Evolutionary conservation across 1,284 basidiomycete genomes (phyloP).

Genomic region (Fistulina hepatica): DNA sequence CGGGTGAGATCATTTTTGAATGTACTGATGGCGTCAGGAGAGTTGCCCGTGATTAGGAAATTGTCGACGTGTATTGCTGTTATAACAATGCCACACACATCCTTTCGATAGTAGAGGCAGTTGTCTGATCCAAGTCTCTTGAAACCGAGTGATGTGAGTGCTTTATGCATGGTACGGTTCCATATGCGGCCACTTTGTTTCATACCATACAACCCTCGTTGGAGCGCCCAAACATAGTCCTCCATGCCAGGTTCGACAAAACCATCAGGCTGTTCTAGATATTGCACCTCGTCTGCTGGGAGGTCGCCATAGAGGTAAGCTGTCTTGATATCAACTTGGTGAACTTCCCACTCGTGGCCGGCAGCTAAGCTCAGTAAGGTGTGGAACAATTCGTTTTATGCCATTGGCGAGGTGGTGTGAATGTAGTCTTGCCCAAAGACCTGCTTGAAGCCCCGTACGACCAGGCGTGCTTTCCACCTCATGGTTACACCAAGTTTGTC

Average conservation of each 20-base stretch:
- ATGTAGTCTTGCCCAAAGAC: no score
- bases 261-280: slow-evolving; percentile 17
- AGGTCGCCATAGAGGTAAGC: slow-evolving; percentile 19
- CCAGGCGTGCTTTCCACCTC: slow-evolving; percentile 8
- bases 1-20: slow-evolving; percentile 22
- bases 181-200: slow-evolving; percentile 27
- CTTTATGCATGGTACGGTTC: slow-evolving; percentile 26
- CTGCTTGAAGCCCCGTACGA: slow-evolving; percentile 5
- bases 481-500: slow-evolving; percentile 4
- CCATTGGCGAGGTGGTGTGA: no score
- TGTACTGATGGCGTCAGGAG: slow-evolving; percentile 10
- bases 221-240: slow-evolving; percentile 12
- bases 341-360: no score
- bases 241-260: slow-evolving; percentile 10
- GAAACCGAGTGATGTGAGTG: slow-evolving; percentile 20
- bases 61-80: slow-evolving; percentile 16
- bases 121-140: slow-evolving; percentile 20
- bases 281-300: slow-evolving; percentile 11
- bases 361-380: no score
- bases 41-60: slow-evolving; percentile 16
- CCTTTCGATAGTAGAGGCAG: slow-evolving; percentile 25
- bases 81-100: neutral
- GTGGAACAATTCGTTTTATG: no score
- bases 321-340: slow-evolving; percentile 21
- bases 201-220: slow-evolving; percentile 28